A percentile compares a stretch with the other conserved stretches of the same genome.
Conservation (phyloP, 1,284 basidiomycete genomes). For the Trichosporon ovoides region DNA sequence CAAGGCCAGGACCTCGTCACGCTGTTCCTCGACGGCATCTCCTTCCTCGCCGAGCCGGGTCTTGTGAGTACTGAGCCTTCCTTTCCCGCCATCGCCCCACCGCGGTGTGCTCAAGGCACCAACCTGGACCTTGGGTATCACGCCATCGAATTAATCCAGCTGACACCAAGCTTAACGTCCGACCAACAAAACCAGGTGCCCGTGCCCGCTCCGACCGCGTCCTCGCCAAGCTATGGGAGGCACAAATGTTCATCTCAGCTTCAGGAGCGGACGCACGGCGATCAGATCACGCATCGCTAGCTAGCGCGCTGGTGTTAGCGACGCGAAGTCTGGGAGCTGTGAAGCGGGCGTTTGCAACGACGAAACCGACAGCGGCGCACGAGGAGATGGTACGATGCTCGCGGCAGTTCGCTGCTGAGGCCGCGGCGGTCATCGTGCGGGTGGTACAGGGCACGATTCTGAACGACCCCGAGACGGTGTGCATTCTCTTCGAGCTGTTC, state of each 20-base stretch:
- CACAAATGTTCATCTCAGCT: slow-evolving; percentile 16
- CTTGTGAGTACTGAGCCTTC: slow-evolving; percentile 3
- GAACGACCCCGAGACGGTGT: slow-evolving; percentile 13
- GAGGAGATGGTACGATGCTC: slow-evolving; percentile 9
- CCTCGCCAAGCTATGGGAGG: slow-evolving; percentile 19
- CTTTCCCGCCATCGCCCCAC: too few species aligned
- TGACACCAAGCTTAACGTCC: slow-evolving; percentile 15
- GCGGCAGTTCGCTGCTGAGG: slow-evolving; percentile 7
- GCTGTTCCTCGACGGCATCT: slow-evolving; percentile 15
- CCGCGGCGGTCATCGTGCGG: slow-evolving; percentile 7
- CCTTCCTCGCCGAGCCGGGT: slow-evolving; percentile 9
- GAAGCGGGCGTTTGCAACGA: slow-evolving; percentile 11
- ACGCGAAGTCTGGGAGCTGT: slow-evolving; percentile 13
- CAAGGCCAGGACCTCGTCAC: slow-evolving; percentile 8
- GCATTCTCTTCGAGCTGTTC: slow-evolving; percentile 16
- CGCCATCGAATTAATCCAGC: background rate
- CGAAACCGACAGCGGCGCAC: background rate
- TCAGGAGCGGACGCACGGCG: background rate
- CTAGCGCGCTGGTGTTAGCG: slow-evolving; percentile 11
- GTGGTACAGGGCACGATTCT: background rate
- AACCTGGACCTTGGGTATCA: too few species aligned
- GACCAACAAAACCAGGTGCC: slow-evolving; percentile 12
- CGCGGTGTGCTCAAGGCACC: too few species aligned
- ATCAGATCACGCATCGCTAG: slow-evolving; percentile 5
- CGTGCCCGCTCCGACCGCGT: slow-evolving; percentile 17